Evolutionary conservation across 2,329 filamentous ascomycete species (phyloP), one percentile per base, ranked within the genome.

Genomic region (Phialophora tarda): DNA sequence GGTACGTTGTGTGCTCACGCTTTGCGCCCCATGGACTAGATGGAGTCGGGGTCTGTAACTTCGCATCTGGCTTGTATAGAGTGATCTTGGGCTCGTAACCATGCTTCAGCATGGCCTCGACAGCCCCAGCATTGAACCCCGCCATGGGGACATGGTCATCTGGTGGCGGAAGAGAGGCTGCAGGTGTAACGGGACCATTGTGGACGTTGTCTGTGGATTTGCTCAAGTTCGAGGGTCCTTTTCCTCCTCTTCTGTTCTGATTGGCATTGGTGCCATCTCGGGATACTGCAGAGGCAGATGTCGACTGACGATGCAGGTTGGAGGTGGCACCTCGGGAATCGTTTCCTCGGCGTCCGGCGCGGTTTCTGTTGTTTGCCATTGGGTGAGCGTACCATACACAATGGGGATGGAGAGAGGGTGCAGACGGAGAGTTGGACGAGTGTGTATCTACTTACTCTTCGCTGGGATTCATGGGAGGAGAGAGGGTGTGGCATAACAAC

Each of bases 11-110:
- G 12, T 60, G 73, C 77, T 66, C 78, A 82, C 81, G 74, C 70
- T 82, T 82, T 23, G 77, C 73, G 10, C 76, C 80, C 80, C 80
- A 82, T 28, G 81, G 78, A 47, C 77, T 77, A 62, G 77, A 63
- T 6, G 67, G 32, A 44, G 57, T 71, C n/a, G 66, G 47, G 10
- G 63, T 21, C 21, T 68, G 63, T 3, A 62, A 5, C 47, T 67
- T 66, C 17, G 59, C 54, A 17, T 71, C 68, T 30, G 66, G 54
- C 44, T 79, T 82, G 74, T 82, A 82, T 56, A 76, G 68, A 63
- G 73, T 67, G 26, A 75, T 71, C 68, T 76, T 78, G 2, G 72
- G 62, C 51, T 78, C 79, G 77, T 44, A 76, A 78, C 81, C 77
- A 74, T 74, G 77, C 69, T 74, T 80, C 38, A 83, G 74, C 64